Percentiles rank a stretch among this genome's conserved stretches.
Conservation (phyloP, 805 yeast species). For the Metschnikowia colocasiae region DNA sequence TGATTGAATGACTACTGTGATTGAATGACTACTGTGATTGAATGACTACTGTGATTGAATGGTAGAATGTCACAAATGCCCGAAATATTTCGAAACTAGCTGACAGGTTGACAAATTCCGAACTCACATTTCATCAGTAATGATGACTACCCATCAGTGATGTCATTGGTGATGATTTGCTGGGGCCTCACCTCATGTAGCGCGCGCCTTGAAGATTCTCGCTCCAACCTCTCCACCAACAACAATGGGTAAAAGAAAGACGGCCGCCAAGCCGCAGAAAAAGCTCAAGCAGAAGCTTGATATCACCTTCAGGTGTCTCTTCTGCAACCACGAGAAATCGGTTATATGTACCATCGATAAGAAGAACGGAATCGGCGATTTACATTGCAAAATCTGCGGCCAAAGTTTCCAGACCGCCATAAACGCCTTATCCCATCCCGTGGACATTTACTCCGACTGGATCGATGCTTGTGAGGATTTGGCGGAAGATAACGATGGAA, state of each 20-base stretch:
- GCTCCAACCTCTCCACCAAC: background rate
- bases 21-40: too few relatives aligned
- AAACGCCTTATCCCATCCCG: slow-evolving; percentile 80
- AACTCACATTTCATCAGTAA: too few relatives aligned
- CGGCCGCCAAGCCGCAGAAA: slow-evolving; percentile 71
- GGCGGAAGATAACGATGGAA: slow-evolving; percentile 56
- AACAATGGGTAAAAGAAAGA: slow-evolving; percentile 73
- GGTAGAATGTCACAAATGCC: too few relatives aligned
- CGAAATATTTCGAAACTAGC: too few relatives aligned
- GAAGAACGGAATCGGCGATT: slow-evolving; percentile 75
- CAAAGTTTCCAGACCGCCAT: slow-evolving; percentile 88
- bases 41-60: too few relatives aligned
- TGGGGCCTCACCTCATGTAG: too few relatives aligned
- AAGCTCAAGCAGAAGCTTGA: slow-evolving; percentile 75
- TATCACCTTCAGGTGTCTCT: slow-evolving; percentile 81
- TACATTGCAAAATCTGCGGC: slow-evolving; percentile 91
- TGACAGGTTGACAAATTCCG: too few relatives aligned
- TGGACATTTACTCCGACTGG: slow-evolving; percentile 96
- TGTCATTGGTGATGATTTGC: too few relatives aligned
- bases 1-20: too few relatives aligned
- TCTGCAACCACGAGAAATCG: slow-evolving; percentile 93
- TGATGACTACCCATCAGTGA: too few relatives aligned
- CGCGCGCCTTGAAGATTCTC: background rate
- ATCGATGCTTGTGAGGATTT: slow-evolving; percentile 92
- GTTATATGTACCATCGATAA: slow-evolving; percentile 87